These are phyloP conservation scores for Iris pallida DNA, from an alignment of 116 monocot genomes.

Conservation along the genomic window DNA sequence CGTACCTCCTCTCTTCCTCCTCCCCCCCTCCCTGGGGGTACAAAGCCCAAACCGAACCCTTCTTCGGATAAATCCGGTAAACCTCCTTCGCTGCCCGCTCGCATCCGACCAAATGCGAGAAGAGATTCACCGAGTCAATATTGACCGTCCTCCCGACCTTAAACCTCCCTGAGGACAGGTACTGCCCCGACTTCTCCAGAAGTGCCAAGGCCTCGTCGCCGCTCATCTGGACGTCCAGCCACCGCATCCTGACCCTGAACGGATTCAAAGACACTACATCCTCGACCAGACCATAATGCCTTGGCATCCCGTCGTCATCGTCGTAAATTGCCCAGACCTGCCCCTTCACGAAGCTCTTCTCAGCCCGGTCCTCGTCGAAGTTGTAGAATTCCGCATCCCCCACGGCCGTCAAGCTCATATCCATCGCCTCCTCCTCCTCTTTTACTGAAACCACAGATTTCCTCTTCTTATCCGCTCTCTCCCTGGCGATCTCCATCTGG, in stretches of 20 bases:
- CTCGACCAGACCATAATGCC: slow-evolving; percentile 46
- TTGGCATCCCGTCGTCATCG: slow-evolving; percentile 56
- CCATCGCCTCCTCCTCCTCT: slow-evolving; percentile 8
- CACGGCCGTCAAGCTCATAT: slow-evolving; percentile 31
- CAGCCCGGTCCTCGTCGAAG: slow-evolving; percentile 46
- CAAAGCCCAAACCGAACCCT: slow-evolving; percentile 39
- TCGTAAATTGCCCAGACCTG: slow-evolving; percentile 61
- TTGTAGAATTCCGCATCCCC: slow-evolving; percentile 63
- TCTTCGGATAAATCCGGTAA: slow-evolving; percentile 82
- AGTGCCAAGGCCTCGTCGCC: slow-evolving; percentile 16
- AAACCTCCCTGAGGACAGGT: slow-evolving; percentile 41
- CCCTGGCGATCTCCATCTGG: slow-evolving; percentile 25
- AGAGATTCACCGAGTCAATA: slow-evolving; percentile 59
- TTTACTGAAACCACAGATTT: background rate
- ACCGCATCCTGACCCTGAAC: slow-evolving; percentile 37
- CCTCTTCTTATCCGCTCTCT: slow-evolving; percentile 12
- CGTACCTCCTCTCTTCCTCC: slow-evolving; percentile 43
- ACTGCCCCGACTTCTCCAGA: slow-evolving; percentile 29
- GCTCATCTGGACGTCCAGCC: slow-evolving; percentile 37
- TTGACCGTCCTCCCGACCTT: slow-evolving; percentile 43
- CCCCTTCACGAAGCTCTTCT: slow-evolving; percentile 47
- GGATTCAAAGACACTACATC: slow-evolving; percentile 19
- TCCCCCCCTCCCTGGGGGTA: slow-evolving; percentile 11
- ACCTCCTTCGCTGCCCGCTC: slow-evolving; percentile 70
- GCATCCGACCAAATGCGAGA: slow-evolving; percentile 67